Percentiles rank a stretch among this genome's conserved stretches.
phyloP scores from a whole-genome alignment of 768 basidiomycete species.

The Inosperma sp. region DNA sequence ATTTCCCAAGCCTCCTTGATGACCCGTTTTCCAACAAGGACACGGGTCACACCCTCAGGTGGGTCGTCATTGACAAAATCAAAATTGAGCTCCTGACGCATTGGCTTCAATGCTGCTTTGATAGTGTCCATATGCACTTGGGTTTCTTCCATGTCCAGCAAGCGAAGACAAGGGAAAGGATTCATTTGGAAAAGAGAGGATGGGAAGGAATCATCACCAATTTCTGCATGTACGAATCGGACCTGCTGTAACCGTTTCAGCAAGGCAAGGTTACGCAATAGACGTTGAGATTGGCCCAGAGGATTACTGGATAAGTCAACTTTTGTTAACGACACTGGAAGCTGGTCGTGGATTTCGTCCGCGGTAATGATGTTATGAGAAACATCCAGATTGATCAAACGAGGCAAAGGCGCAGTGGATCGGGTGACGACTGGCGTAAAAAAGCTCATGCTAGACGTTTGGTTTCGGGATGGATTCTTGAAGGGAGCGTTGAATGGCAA shows the following conservation, averaged over 20 bases:
- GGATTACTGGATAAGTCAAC: slow-evolving; percentile 67
- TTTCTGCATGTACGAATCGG: slow-evolving; percentile 48
- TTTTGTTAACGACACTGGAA: slow-evolving; percentile 55
- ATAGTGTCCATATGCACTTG: slow-evolving; percentile 46
- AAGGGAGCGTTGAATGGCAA: slow-evolving; percentile 65
- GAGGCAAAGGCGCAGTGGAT: slow-evolving; percentile 60
- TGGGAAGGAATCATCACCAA: slow-evolving; percentile 59
- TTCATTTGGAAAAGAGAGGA: slow-evolving; percentile 32
- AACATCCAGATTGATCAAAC: slow-evolving; percentile 56
- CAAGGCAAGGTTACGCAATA: slow-evolving; percentile 45
- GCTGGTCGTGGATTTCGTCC: slow-evolving; percentile 43
- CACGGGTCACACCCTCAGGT: slow-evolving; percentile 44
- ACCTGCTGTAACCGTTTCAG: slow-evolving; percentile 56
- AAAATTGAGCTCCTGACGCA: slow-evolving; percentile 51
- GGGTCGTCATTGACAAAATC: slow-evolving; percentile 53
- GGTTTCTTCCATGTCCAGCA: slow-evolving; percentile 68
- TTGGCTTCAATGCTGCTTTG: slow-evolving; percentile 38
- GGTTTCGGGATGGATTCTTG: slow-evolving; percentile 25
- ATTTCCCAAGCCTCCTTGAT: slow-evolving; percentile 78
- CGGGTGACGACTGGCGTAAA: slow-evolving; percentile 61
- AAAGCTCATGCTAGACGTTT: slow-evolving; percentile 46
- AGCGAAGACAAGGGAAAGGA: slow-evolving; percentile 48
- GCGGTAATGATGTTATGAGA: slow-evolving; percentile 65
- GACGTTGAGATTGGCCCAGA: slow-evolving; percentile 40
- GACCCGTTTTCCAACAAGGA: slow-evolving; percentile 67